Base-by-base conservation (phyloP, 1,284 basidiomycete genomes). In the Pholiota adiposa region DNA sequence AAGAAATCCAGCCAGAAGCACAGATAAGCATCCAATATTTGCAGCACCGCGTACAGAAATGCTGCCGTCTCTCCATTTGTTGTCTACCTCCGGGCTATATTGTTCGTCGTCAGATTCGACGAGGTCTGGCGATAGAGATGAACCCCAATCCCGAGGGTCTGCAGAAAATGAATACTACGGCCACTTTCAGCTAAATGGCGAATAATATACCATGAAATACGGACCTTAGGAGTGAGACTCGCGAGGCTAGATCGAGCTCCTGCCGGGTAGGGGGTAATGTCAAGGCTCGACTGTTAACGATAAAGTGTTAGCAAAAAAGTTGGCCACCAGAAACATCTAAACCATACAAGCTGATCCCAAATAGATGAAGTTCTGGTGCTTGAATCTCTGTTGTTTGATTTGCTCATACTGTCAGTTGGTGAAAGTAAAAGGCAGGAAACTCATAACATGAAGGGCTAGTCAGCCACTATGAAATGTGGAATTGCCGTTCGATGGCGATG, bases 21-120 rank as follows among this genome's bases (percentile, higher is more conserved):
- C 64, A 51, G 81, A 65, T 4, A 90, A 75, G 72, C 86, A 89
- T 0, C 89, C 88, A 2, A 90, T 67, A 66, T 90, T 90, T 36
- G 73, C 73, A 12, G 89, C 23, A 3, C 88, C 88, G 64, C 88
- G 79, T 12, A 62, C 25, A 0, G 78, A 77, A 57, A 75, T 72
- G 38, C 78, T 77, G 48, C 75, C 79, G 3, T 85, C 66, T 31
- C 59, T 64, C 1, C 75, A 74, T 4, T 73, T 73, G 29, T 62
- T 67, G 61, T 76, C 75, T 25, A 67, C 67, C 36, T 67, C 66
- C 25, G 53, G 68, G 3, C 79, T 74, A 63, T 85, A 83, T 12
- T 85, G 72, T 43, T 79, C 80, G 61, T 86, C 84, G 59, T 85
- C 83, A n/a, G 79, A 69, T 60, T 85, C 83, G 29, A 75, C 70